A percentile compares a stretch with the other conserved stretches of the same genome.
Evolutionary conservation across 139 green algal species (phyloP).

Genomic region (Chlamydomonas sphaeroides): DNA sequence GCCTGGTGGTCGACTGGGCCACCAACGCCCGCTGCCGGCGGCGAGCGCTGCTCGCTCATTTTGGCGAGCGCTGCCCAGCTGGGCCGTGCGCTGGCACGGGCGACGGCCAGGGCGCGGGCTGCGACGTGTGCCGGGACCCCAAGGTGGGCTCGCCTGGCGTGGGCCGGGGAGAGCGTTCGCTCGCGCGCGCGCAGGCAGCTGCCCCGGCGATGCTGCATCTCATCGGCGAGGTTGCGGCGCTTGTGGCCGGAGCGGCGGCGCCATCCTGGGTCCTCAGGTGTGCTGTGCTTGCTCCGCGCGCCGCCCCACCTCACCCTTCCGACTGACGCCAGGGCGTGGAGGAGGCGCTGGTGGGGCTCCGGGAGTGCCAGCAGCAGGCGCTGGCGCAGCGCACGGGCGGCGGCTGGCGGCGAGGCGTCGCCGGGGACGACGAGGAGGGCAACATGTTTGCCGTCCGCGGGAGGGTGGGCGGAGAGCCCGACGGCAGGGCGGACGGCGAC

Average conservation of each 20-base stretch:
- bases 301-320: not conserved
- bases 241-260: not conserved
- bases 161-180: not conserved
- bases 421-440: not conserved
- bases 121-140: slow-evolving; percentile 62
- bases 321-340: not conserved
- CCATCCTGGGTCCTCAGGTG: too few relatives aligned
- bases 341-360: not conserved
- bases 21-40: slow-evolving; percentile 55
- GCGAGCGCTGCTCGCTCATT: slow-evolving; percentile 65
- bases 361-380: not conserved
- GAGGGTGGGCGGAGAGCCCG: not conserved
- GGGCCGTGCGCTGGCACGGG: slow-evolving; percentile 27
- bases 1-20: slow-evolving; percentile 67
- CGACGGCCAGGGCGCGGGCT: slow-evolving; percentile 36
- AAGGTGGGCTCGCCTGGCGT: not conserved
- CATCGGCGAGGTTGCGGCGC: too few relatives aligned
- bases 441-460: slow-evolving; percentile 33
- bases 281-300: not conserved
- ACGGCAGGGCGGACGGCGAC: not conserved
- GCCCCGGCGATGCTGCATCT: too few relatives aligned
- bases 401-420: not conserved
- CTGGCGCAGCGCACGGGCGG: not conserved
- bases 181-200: too few relatives aligned
- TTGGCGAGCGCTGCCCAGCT: slow-evolving; percentile 61